Percentiles rank a stretch among this genome's conserved stretches.
These are phyloP conservation scores for Blastomyces parvus DNA, from an alignment of 2,329 filamentous ascomycete genomes.

Conservation along the genomic window DNA sequence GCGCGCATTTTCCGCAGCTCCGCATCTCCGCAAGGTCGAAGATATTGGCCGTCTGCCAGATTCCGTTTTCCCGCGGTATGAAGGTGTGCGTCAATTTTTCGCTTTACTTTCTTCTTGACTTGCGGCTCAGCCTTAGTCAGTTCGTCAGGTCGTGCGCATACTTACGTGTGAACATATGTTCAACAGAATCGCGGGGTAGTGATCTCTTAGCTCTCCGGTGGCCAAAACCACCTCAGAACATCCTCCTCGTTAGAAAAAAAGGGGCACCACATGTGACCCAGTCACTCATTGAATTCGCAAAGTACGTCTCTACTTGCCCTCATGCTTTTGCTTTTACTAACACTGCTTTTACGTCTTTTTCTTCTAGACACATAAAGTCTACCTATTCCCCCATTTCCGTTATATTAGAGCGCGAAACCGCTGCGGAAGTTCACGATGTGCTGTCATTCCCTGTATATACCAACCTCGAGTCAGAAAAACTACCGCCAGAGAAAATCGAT, in stretches of 20 bases:
- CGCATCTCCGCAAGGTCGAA: conserved; percentile 34
- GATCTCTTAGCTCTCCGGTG: conserved; percentile 58
- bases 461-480: conserved; percentile 31
- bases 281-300: conserved; percentile 50
- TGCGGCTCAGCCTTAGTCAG: background rate
- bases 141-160: background rate
- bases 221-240: conserved; percentile 58
- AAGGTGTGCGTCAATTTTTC: conserved; percentile 40
- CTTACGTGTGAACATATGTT: conserved; percentile 7
- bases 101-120: background rate
- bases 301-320: conserved; percentile 23
- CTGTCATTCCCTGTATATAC: conserved; percentile 66
- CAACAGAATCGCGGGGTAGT: conserved; percentile 45
- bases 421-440: conserved; percentile 57
- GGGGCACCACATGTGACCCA: conserved; percentile 46
- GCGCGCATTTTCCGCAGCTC: conserved; percentile 37
- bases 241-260: conserved; percentile 60
- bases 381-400: conserved; percentile 75
- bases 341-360: background rate
- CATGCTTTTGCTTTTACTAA: background rate
- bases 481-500: conserved; percentile 71
- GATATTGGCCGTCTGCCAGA: conserved; percentile 36
- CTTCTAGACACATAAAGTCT: conserved; percentile 58
- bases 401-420: conserved; percentile 70
- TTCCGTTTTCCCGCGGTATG: conserved; percentile 54